Evolutionary conservation across 2,329 filamentous ascomycete species (phyloP).

Genomic region (Calonectria hawksworthii): DNA sequence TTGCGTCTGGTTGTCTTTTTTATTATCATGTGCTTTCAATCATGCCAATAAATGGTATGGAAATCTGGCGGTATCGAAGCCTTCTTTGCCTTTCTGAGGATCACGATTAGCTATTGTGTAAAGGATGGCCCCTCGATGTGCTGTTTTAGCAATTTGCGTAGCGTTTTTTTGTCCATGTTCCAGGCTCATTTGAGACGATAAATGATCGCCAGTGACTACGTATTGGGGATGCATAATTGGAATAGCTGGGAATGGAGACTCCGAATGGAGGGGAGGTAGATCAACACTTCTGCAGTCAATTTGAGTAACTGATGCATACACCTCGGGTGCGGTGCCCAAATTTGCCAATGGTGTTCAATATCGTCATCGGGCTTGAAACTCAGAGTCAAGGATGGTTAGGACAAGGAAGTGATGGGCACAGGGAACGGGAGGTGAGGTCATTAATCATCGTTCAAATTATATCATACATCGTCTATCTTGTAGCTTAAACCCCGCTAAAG

Average conservation of each 20-base stretch:
- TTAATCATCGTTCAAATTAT: slow-evolving; percentile 31
- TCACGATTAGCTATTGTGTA: neutral
- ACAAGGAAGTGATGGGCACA: neutral
- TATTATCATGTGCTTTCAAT: neutral
- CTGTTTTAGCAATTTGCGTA: neutral
- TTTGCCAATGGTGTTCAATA: neutral
- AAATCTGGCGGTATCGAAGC: neutral
- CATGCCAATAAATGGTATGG: neutral
- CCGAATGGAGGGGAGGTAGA: neutral
- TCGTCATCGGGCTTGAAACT: neutral
- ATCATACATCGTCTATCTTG: slow-evolving; percentile 41
- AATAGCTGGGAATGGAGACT: neutral
- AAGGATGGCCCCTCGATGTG: neutral
- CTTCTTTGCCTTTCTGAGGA: neutral
- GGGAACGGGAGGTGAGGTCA: neutral
- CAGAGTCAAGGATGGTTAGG: neutral
- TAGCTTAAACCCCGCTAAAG: slow-evolving; percentile 12
- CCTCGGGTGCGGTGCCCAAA: neutral
- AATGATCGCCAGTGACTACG: neutral
- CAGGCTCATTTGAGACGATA: neutral
- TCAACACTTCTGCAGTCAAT: neutral
- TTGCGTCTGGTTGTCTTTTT: neutral
- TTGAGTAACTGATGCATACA: neutral
- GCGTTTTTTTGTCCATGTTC: neutral
- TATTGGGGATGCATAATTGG: neutral